Conservation (phyloP, 2,329 filamentous ascomycete species). For the Aspergillus texensis region DNA sequence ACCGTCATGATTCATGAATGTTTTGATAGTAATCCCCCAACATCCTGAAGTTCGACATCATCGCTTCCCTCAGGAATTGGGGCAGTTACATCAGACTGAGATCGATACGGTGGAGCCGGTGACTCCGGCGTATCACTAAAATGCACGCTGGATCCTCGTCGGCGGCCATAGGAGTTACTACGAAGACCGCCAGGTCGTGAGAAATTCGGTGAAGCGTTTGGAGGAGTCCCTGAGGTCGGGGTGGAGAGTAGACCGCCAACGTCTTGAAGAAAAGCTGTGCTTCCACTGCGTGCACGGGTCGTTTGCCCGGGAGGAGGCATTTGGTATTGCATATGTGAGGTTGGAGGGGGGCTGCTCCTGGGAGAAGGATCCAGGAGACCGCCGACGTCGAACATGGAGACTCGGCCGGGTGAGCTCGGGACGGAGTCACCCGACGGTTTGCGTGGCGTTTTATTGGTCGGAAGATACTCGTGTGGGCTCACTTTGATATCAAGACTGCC, state of each 20-base stretch:
- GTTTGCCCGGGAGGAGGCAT: constrained; percentile 8
- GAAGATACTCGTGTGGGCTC: constrained; percentile 39
- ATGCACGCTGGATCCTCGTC: constrained; percentile 21
- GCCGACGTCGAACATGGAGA: constrained; percentile 86
- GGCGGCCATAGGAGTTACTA: constrained; percentile 11
- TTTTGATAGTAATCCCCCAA: constrained; percentile 43
- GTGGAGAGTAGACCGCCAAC: constrained; percentile 33
- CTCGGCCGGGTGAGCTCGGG: constrained; percentile 55
- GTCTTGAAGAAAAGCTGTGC: constrained; percentile 38
- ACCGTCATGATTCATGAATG: constrained; percentile 1
- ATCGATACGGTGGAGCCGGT: constrained; percentile 24
- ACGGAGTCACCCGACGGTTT: constrained; percentile 42
- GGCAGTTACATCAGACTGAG: constrained; percentile 20
- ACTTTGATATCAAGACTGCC: constrained; percentile 37
- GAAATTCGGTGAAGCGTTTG: constrained; percentile 7
- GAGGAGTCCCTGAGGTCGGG: constrained; percentile 3
- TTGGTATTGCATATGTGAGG: constrained; percentile 9
- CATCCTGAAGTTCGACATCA: constrained; percentile 44
- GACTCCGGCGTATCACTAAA: constrained; percentile 18
- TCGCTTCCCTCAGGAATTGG: constrained; percentile 22
- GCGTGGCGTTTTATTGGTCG: constrained; percentile 29
- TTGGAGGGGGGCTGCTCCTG: constrained; percentile 5
- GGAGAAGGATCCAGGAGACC: constrained; percentile 63
- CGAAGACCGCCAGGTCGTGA: constrained; percentile 18
- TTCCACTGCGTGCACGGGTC: constrained; percentile 23